Evolutionary conservation across 352 stramenopile genomes (phyloP).

Genomic region (Phytopythium delawarense): DNA sequence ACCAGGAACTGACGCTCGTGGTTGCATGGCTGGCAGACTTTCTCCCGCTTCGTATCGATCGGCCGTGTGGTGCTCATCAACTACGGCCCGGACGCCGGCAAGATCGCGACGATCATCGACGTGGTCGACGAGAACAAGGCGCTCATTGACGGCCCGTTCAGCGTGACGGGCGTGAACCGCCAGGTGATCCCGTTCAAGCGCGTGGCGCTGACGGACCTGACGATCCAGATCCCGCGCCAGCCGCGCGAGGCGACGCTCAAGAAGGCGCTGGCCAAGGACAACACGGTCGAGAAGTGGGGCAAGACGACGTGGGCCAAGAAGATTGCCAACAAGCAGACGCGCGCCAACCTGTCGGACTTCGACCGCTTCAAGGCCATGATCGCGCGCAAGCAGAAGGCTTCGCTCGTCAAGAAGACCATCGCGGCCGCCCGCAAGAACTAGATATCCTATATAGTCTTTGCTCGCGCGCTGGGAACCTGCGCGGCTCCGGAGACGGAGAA

Average conservation of each 20-base stretch:
- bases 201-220: slow-evolving; percentile 97
- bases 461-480: background rate
- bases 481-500: background rate
- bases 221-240: slow-evolving; percentile 93
- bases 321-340: slow-evolving; percentile 95
- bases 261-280: slow-evolving; percentile 82
- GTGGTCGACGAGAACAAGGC: slow-evolving; percentile 99
- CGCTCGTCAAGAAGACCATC: slow-evolving; percentile 91
- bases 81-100: slow-evolving; percentile 97
- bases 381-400: slow-evolving; percentile 97
- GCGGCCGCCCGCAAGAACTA: slow-evolving; percentile 81
- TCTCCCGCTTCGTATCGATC: slow-evolving; percentile 99
- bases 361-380: slow-evolving; percentile 99
- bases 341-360: slow-evolving; percentile 95
- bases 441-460: slow-evolving; percentile 8
- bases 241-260: slow-evolving; percentile 93
- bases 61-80: slow-evolving; percentile 99
- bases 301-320: slow-evolving; percentile 97
- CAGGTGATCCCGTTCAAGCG: slow-evolving; percentile 99
- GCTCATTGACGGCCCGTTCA: slow-evolving; percentile 95
- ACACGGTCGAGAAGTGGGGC: slow-evolving; percentile 95
- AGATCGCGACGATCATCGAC: slow-evolving; percentile 99
- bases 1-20: too few species aligned
- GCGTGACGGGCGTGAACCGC: slow-evolving; percentile 94
- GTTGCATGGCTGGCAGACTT: slow-evolving; percentile 68